Evolutionary conservation across 768 basidiomycete genomes (phyloP).

Genomic region (Boletus barrowsii): DNA sequence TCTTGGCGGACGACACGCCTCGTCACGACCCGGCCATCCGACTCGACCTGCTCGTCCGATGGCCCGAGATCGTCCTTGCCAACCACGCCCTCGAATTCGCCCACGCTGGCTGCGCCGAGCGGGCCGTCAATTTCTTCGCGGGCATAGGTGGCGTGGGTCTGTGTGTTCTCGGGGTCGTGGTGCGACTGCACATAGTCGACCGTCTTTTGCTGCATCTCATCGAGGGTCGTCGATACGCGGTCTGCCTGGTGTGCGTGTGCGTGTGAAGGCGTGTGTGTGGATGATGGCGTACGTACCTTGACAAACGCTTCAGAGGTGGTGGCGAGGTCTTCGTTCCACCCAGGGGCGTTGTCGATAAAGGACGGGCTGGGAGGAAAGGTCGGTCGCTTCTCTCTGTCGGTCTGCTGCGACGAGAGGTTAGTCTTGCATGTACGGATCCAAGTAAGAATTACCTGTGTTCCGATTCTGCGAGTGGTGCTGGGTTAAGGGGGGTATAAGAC

Average conservation of each 20-base stretch:
- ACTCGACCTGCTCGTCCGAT: slow-evolving; percentile 21
- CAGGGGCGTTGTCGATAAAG: slow-evolving; percentile 54
- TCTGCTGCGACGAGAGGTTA: slow-evolving; percentile 30
- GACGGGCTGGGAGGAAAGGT: slow-evolving; percentile 45
- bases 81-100: slow-evolving; percentile 30
- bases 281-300: slow-evolving; percentile 41
- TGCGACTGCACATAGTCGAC: slow-evolving; percentile 12
- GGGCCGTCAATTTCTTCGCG: slow-evolving; percentile 30
- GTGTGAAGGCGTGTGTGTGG: not conserved
- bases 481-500: slow-evolving; percentile 1
- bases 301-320: slow-evolving; percentile 61
- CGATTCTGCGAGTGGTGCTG: slow-evolving; percentile 58
- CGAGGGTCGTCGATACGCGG: slow-evolving; percentile 8
- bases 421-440: not conserved
- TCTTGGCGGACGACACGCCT: slow-evolving; percentile 14
- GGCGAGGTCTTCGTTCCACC: slow-evolving; percentile 70
- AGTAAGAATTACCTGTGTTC: slow-evolving; percentile 42
- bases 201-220: slow-evolving; percentile 25
- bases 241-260: slow-evolving; percentile 21
- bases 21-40: slow-evolving; percentile 22
- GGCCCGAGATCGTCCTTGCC: slow-evolving; percentile 29
- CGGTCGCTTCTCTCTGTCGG: slow-evolving; percentile 53
- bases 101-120: slow-evolving; percentile 26
- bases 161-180: slow-evolving; percentile 15
- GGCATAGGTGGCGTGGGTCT: slow-evolving; percentile 26